These are phyloP conservation scores for Rauvolfia tetraphylla DNA, from an alignment of 257 asterid species.

Conservation along the genomic window DNA sequence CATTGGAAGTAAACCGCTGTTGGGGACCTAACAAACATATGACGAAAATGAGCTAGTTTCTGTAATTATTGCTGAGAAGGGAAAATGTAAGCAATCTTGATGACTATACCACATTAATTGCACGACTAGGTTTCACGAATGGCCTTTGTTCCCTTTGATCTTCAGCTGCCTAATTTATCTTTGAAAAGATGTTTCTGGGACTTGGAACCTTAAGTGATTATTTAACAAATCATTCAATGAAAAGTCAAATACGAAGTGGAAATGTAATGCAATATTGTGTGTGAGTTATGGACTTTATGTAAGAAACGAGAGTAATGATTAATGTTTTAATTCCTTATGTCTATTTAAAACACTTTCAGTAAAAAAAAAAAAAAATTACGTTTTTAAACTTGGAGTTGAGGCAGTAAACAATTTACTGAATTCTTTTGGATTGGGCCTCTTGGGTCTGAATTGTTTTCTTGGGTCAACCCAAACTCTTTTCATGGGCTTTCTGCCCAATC, in stretches of 20 bases:
- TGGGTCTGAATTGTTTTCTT: no score
- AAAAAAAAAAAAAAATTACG: no score
- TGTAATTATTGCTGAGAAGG: neutral
- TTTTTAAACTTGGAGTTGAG: no score
- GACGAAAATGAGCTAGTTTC: no score
- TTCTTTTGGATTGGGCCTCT: no score
- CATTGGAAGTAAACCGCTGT: neutral
- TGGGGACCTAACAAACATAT: neutral
- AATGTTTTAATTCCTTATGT: no score
- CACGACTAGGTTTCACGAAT: neutral
- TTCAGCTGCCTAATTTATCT: slow-evolving; percentile 5
- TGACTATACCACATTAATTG: neutral
- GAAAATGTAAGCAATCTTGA: neutral
- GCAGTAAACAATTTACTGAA: no score
- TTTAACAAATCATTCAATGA: slow-evolving; percentile 4
- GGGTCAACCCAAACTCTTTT: no score
- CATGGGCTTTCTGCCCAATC: no score
- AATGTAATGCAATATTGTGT: neutral
- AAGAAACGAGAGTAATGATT: no score
- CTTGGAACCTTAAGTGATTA: neutral
- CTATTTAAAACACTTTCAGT: no score
- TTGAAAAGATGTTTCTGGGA: slow-evolving; percentile 1
- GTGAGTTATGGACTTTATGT: neutral
- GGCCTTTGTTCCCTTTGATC: neutral
- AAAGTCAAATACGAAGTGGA: slow-evolving; percentile 5